A percentile compares a stretch with the other conserved stretches of the same genome.
phyloP scores from a whole-genome alignment of 208 protist genomes.

The Endotrypanum monterogeii region DNA sequence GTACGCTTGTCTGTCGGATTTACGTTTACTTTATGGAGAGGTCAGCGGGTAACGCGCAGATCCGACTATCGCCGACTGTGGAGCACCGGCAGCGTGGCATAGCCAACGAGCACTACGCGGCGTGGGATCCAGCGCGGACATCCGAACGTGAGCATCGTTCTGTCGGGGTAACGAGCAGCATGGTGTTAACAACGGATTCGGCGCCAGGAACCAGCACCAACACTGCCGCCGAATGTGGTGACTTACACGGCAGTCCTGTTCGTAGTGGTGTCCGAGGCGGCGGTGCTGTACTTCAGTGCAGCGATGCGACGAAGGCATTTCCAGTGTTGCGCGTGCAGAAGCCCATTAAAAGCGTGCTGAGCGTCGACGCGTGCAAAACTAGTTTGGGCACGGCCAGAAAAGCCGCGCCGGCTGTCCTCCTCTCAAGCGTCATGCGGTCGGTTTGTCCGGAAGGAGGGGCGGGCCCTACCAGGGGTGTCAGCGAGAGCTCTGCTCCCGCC shows the following conservation, averaged over 20 bases:
- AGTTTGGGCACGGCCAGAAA: not conserved
- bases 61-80: slow-evolving; percentile 47
- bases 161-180: not conserved
- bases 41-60: slow-evolving; percentile 31
- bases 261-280: not conserved
- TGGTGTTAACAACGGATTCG: not conserved
- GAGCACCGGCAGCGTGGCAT: slow-evolving; percentile 46
- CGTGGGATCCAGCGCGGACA: slow-evolving; percentile 6
- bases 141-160: not conserved
- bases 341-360: slow-evolving; percentile 23
- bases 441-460: not conserved
- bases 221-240: not conserved
- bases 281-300: slow-evolving; percentile 17
- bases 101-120: slow-evolving; percentile 59
- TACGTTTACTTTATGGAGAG: slow-evolving; percentile 79
- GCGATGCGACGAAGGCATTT: slow-evolving; percentile 20
- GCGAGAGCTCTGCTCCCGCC: not conserved
- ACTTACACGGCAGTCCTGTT: not conserved
- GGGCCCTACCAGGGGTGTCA: not conserved
- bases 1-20: slow-evolving; percentile 47
- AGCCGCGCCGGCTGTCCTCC: not conserved
- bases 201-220: not conserved
- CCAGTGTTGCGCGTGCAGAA: slow-evolving; percentile 26
- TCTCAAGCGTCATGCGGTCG: not conserved
- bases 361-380: not conserved